phyloP scores from a whole-genome alignment of 208 protist genomes.

The Crithidia fasciculata region DNA sequence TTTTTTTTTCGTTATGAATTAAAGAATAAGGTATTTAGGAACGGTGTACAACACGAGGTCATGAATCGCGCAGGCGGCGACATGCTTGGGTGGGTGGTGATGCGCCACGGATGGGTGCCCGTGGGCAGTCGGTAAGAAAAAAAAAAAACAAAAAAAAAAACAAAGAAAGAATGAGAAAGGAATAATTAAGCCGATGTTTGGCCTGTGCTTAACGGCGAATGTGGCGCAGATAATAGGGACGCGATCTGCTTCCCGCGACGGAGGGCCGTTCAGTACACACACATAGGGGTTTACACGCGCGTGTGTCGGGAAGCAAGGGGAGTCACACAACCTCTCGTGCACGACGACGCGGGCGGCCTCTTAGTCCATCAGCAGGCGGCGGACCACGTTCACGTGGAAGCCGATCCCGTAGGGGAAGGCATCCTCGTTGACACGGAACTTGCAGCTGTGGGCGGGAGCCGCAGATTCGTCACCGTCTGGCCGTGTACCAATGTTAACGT shows the following conservation, averaged over 20 bases:
- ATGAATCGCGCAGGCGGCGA: slow-evolving; percentile 3
- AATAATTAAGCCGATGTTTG: neutral
- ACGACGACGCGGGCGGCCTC: neutral
- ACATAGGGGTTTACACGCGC: no score
- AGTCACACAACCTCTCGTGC: neutral
- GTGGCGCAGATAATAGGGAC: neutral
- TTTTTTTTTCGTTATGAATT: neutral
- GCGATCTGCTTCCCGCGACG: neutral
- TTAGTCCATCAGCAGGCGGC: slow-evolving; percentile 17
- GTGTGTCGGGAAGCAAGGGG: no score
- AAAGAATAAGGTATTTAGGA: neutral
- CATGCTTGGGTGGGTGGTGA: neutral
- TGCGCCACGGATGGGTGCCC: neutral
- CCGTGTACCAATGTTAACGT: slow-evolving; percentile 8
- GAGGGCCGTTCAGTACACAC: no score
- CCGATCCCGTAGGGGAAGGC: slow-evolving; percentile 54
- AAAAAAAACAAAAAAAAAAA: neutral
- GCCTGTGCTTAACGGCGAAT: neutral
- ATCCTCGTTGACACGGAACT: slow-evolving; percentile 53
- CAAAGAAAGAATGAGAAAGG: neutral
- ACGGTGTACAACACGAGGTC: slow-evolving; percentile 2
- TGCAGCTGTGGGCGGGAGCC: slow-evolving; percentile 42
- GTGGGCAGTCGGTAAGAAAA: neutral
- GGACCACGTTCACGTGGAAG: slow-evolving; percentile 52
- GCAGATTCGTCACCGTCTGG: neutral